phyloP scores from a whole-genome alignment of 164 flowering plant species.

The Tinospora cordifolia region DNA sequence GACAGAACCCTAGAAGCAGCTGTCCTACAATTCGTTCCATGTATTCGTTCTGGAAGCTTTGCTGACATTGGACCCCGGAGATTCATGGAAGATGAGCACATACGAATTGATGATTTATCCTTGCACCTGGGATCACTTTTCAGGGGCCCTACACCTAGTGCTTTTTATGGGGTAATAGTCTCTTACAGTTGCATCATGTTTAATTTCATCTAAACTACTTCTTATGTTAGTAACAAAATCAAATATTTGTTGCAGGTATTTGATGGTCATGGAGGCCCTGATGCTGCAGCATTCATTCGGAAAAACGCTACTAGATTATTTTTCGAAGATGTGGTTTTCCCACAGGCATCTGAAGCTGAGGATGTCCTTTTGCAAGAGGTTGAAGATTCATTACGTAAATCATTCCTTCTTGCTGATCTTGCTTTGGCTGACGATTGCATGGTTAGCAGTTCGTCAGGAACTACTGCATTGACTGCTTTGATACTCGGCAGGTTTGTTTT shows the following conservation, averaged over 20 bases:
- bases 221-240: not conserved
- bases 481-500: constrained; percentile 59
- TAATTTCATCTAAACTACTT: not conserved
- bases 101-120: constrained; percentile 64
- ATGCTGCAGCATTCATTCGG: constrained; percentile 72
- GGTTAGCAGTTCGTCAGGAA: constrained; percentile 66
- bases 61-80: constrained; percentile 62
- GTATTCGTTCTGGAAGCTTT: constrained; percentile 69
- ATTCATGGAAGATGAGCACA: constrained; percentile 80
- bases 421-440: constrained; percentile 67
- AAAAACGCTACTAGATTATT: constrained; percentile 54
- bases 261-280: constrained; percentile 97
- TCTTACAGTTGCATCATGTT: not conserved
- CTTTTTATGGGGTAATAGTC: constrained; percentile 66
- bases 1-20: constrained; percentile 30
- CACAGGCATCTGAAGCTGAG: constrained; percentile 40
- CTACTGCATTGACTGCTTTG: constrained; percentile 77
- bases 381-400: constrained; percentile 44
- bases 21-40: constrained; percentile 36
- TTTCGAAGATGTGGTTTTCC: constrained; percentile 63
- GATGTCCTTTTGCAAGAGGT: constrained; percentile 42
- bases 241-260: constrained; percentile 44
- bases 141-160: constrained; percentile 44
- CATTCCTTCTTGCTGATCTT: constrained; percentile 65
- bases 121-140: constrained; percentile 40